Percentiles rank a stretch among this genome's conserved stretches.
These are phyloP conservation scores for Malus sieversii DNA, from an alignment of 306 rosid species.

Conservation along the genomic window DNA sequence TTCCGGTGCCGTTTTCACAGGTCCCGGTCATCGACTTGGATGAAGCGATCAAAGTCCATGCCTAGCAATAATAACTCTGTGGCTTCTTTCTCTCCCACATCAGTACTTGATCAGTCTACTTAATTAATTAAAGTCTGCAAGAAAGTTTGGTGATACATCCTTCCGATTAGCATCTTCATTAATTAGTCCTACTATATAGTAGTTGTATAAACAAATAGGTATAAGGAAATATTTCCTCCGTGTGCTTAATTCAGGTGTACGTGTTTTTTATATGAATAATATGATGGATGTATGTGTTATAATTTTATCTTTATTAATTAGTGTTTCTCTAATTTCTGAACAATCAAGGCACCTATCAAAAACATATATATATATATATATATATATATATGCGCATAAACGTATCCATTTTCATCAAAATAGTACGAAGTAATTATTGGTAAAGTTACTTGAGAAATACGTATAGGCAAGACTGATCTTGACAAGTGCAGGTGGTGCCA, in stretches of 20 bases:
- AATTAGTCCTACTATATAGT: background rate
- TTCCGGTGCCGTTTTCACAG: conserved; percentile 86
- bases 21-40: conserved; percentile 27
- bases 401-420: background rate
- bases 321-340: background rate
- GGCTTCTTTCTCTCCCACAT: conserved; percentile 31
- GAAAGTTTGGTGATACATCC: background rate
- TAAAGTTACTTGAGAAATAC: background rate
- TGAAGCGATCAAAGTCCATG: conserved; percentile 61
- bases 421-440: background rate
- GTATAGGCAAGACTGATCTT: background rate
- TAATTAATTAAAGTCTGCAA: background rate
- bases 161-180: background rate
- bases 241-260: background rate
- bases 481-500: background rate
- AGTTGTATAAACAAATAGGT: background rate
- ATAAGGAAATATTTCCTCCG: background rate
- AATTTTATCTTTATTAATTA: background rate
- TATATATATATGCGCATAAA: background rate
- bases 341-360: background rate
- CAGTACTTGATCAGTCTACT: conserved; percentile 23
- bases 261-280: background rate
- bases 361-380: background rate
- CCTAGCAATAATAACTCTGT: conserved; percentile 24
- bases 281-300: background rate